Conservation (phyloP, 1,139 yeast species). For the Zygosaccharomyces pseudobailii region DNA sequence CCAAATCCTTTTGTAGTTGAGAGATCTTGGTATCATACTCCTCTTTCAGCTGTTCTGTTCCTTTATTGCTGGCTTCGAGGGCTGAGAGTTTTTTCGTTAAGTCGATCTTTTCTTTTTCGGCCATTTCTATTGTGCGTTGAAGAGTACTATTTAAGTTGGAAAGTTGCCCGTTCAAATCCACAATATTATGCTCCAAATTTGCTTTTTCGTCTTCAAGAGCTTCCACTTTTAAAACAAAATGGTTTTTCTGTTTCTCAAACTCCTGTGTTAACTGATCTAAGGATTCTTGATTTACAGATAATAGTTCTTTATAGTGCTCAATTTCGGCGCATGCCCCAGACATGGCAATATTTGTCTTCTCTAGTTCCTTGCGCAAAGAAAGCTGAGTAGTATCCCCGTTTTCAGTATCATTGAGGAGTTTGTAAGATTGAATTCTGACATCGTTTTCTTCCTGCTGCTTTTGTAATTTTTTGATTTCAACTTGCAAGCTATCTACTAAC, state of each 20-base stretch:
- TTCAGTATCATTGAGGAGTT: constrained; percentile 21
- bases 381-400: constrained; percentile 27
- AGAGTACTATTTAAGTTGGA: constrained; percentile 32
- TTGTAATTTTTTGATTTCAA: constrained; percentile 33
- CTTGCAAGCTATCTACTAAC: constrained; percentile 24
- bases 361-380: constrained; percentile 37
- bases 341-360: constrained; percentile 42
- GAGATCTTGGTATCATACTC: constrained; percentile 39
- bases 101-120: constrained; percentile 24
- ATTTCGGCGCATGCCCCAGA: constrained; percentile 46
- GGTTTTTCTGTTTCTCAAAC: constrained; percentile 40
- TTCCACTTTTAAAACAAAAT: constrained; percentile 36
- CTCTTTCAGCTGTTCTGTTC: constrained; percentile 34
- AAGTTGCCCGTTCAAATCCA: constrained; percentile 36
- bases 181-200: constrained; percentile 36
- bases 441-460: constrained; percentile 38
- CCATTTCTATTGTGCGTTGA: constrained; percentile 12
- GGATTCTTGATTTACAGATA: constrained; percentile 48
- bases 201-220: constrained; percentile 35
- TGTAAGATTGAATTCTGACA: constrained; percentile 35
- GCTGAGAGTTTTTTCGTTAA: constrained; percentile 20
- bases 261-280: constrained; percentile 40
- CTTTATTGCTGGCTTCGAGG: constrained; percentile 18
- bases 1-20: constrained; percentile 44
- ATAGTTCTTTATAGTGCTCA: constrained; percentile 47